A percentile compares a stretch with the other conserved stretches of the same genome.
Evolutionary conservation across 2,329 filamentous ascomycete genomes (phyloP).

Genomic region (Talaromyces sp.): DNA sequence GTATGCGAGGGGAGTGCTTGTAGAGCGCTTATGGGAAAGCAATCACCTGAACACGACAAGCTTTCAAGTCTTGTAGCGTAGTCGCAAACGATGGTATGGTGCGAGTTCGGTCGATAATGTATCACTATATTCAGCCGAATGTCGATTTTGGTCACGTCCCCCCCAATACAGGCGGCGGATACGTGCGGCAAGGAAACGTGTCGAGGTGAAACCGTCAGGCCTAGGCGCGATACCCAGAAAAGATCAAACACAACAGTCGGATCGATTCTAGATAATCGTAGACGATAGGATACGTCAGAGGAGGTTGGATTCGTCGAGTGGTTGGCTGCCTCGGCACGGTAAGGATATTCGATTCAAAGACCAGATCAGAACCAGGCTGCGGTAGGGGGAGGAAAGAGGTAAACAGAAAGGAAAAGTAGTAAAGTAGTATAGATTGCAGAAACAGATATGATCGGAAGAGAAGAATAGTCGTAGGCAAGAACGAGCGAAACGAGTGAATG

Average conservation of each 20-base stretch:
- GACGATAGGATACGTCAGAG: not conserved
- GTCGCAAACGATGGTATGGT: not conserved
- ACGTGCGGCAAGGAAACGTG: conserved; percentile 3
- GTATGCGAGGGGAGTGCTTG: conserved; percentile 9
- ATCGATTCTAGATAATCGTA: not conserved
- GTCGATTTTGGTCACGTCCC: conserved; percentile 23
- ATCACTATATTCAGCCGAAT: not conserved
- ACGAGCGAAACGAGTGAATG: conserved; percentile 19
- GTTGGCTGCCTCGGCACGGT: conserved; percentile 10
- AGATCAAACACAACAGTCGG: not conserved
- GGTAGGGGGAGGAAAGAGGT: conserved; percentile 10
- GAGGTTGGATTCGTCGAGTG: conserved; percentile 9
- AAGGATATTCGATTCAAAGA: conserved; percentile 10
- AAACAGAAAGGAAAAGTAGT: conserved; percentile 20
- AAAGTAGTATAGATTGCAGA: not conserved
- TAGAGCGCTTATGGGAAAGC: not conserved
- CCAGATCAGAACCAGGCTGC: conserved; percentile 19
- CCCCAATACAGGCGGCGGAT: conserved; percentile 16
- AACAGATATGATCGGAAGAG: conserved; percentile 9
- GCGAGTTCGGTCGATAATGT: not conserved
- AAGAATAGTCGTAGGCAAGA: not conserved
- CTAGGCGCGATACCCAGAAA: not conserved
- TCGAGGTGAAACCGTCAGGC: not conserved
- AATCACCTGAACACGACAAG: not conserved
- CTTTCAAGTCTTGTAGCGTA: not conserved